Conservation (phyloP, 306 rosid species). For the Betula pendula region DNA sequence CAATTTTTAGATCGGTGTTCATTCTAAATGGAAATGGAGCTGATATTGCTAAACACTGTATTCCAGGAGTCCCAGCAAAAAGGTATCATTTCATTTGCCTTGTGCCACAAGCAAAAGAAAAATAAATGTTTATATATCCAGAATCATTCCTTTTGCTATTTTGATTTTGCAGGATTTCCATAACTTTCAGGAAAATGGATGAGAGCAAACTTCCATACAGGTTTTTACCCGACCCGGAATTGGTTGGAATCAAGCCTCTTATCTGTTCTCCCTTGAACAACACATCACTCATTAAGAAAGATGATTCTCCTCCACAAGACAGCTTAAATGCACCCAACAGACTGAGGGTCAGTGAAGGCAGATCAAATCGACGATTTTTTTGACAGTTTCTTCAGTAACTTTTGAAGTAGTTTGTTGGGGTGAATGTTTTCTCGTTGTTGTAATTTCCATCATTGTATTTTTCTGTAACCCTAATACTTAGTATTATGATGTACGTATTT, state of each 20-base stretch:
- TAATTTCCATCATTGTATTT: too few relatives aligned
- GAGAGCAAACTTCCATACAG: conserved; percentile 42
- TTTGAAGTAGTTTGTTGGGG: too few relatives aligned
- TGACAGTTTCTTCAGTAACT: too few relatives aligned
- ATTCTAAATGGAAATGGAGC: conserved; percentile 59
- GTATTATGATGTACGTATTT: too few relatives aligned
- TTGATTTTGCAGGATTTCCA: conserved; percentile 52
- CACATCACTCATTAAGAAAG: too few relatives aligned
- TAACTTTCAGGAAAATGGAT: conserved; percentile 67
- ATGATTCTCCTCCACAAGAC: background rate
- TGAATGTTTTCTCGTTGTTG: too few relatives aligned
- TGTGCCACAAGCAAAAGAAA: background rate
- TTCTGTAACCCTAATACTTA: too few relatives aligned
- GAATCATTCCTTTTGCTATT: background rate
- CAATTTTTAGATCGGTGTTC: conserved; percentile 48
- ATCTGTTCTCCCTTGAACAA: too few relatives aligned
- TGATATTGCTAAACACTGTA: conserved; percentile 54
- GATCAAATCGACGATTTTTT: too few relatives aligned
- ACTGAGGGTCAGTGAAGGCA: too few relatives aligned
- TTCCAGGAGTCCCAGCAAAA: conserved; percentile 50
- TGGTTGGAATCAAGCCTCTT: conserved; percentile 44
- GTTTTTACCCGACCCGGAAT: conserved; percentile 40
- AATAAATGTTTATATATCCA: background rate
- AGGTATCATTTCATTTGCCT: conserved; percentile 30
- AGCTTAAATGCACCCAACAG: too few relatives aligned